phyloP scores from a whole-genome alignment of 1,284 basidiomycete species.

The Trichosporon ovoides region DNA sequence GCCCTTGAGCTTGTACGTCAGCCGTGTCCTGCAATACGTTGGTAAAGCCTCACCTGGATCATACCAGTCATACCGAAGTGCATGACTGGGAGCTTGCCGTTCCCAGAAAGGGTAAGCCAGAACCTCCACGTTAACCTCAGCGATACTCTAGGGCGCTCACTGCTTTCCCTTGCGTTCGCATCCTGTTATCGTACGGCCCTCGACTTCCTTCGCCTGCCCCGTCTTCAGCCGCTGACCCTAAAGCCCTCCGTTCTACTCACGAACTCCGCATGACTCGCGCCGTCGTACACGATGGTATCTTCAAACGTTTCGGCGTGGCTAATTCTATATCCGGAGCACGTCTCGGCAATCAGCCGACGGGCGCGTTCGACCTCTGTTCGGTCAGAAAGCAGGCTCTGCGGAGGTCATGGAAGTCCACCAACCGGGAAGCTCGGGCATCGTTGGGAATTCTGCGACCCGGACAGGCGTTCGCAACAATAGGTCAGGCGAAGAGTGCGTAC shows the following conservation, averaged over 20 bases:
- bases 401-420: slow-evolving; percentile 9
- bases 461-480: neutral
- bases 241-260: slow-evolving; percentile 50
- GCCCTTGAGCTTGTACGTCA: slow-evolving; percentile 58
- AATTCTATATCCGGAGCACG: slow-evolving; percentile 59
- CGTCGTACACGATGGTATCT: slow-evolving; percentile 67
- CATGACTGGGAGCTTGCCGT: slow-evolving; percentile 62
- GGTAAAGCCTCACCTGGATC: slow-evolving; percentile 56
- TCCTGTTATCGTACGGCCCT: slow-evolving; percentile 57
- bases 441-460: neutral
- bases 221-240: neutral
- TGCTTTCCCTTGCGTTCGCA: slow-evolving; percentile 71
- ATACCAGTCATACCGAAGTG: slow-evolving; percentile 80
- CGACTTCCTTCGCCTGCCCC: slow-evolving; percentile 58
- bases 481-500: neutral
- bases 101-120: slow-evolving; percentile 63
- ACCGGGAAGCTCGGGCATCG: slow-evolving; percentile 66
- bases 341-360: slow-evolving; percentile 56
- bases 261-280: slow-evolving; percentile 59
- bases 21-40: neutral
- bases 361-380: slow-evolving; percentile 65
- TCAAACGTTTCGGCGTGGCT: slow-evolving; percentile 58
- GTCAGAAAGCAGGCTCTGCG: neutral
- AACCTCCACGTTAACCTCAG: slow-evolving; percentile 48
- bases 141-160: slow-evolving; percentile 21